Conservation (phyloP, 192 early-diverging fungal species). For the Blastocladiella britannica region DNA sequence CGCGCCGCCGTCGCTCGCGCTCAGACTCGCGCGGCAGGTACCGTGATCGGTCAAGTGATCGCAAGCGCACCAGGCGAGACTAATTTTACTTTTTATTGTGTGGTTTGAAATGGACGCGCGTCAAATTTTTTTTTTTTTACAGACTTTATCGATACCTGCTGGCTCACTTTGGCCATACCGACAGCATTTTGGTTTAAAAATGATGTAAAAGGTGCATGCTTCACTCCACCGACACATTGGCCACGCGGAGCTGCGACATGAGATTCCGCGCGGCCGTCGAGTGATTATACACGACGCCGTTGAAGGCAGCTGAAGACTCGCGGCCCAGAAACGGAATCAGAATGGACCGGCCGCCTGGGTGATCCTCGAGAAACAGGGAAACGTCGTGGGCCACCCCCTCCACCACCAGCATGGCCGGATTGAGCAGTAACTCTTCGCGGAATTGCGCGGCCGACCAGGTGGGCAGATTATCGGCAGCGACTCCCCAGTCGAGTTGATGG, state of each 20-base stretch:
- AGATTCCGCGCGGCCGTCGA: conserved; percentile 73
- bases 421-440: background rate
- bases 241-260: conserved; percentile 50
- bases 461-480: conserved; percentile 43
- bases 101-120: no score
- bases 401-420: conserved; percentile 33
- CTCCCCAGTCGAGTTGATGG: conserved; percentile 49
- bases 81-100: no score
- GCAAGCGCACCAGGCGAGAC: no score
- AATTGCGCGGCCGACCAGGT: conserved; percentile 10
- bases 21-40: no score
- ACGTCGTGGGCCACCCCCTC: conserved; percentile 71
- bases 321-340: conserved; percentile 53
- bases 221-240: no score
- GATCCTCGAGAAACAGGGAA: conserved; percentile 55
- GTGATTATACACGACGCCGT: conserved; percentile 78
- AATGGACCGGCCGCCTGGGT: conserved; percentile 65
- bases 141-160: no score
- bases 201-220: no score
- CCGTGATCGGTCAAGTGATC: no score
- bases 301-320: conserved; percentile 66
- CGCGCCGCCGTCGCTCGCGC: no score
- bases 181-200: no score
- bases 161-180: no score
- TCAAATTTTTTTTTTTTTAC: no score